Evolutionary conservation across 169 alveolate species (phyloP).

Genomic region (Plasmodium knowlesi): DNA sequence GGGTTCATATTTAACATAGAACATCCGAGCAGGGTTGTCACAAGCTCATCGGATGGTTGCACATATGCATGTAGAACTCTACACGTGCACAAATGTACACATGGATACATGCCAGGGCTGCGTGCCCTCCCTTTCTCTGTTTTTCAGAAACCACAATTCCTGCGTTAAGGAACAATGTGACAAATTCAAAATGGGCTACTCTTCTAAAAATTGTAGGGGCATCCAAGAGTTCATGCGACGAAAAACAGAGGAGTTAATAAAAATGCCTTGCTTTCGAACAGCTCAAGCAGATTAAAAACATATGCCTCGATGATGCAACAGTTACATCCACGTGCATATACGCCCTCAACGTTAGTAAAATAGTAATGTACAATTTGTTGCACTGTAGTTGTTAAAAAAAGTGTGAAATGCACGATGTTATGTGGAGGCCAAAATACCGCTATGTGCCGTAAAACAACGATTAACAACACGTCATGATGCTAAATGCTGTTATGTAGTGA

Average conservation of each 20-base stretch:
- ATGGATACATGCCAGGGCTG: neutral
- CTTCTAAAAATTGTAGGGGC: neutral
- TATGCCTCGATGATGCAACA: neutral
- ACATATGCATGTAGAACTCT: neutral
- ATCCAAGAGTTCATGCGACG: neutral
- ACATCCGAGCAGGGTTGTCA: neutral
- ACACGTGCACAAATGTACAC: neutral
- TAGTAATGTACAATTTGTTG: neutral
- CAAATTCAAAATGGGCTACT: neutral
- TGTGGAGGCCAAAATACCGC: neutral
- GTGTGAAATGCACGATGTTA: neutral
- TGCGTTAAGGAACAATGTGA: neutral
- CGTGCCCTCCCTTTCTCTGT: neutral
- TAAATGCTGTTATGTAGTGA: neutral
- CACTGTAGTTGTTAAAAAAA: neutral
- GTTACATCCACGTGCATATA: neutral
- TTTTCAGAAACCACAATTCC: neutral
- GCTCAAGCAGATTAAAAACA: neutral
- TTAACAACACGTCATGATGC: neutral
- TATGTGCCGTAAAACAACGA: neutral
- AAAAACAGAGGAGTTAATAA: neutral
- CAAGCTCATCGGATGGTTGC: neutral
- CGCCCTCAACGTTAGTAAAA: neutral
- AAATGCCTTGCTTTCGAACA: neutral
- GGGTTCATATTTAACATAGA: conserved; percentile 6